A percentile compares a stretch with the other conserved stretches of the same genome.
Evolutionary conservation across 1,284 basidiomycete genomes (phyloP).

Genomic region (Schizophyllum amplum): DNA sequence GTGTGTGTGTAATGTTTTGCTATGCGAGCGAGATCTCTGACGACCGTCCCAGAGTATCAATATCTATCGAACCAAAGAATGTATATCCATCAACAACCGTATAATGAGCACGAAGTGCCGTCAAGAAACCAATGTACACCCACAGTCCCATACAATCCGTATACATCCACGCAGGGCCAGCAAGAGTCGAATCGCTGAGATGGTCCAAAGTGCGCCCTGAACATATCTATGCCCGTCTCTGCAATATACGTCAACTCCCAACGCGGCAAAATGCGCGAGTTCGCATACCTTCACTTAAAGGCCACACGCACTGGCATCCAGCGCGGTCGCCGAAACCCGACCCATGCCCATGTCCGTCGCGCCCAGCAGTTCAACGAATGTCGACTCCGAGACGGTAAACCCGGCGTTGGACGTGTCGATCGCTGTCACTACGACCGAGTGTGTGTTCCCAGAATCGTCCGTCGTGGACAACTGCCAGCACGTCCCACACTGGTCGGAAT

Average conservation of each 20-base stretch:
- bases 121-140: too few relatives aligned
- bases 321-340: constrained; percentile 22
- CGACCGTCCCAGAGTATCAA: too few relatives aligned
- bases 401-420: constrained; percentile 26
- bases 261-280: not conserved
- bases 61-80: too few relatives aligned
- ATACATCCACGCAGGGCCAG: too few relatives aligned
- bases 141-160: too few relatives aligned
- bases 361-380: constrained; percentile 30
- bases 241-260: not conserved
- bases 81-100: too few relatives aligned
- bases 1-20: not conserved
- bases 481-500: constrained; percentile 28
- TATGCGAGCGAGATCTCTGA: too few relatives aligned
- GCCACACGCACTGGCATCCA: constrained; percentile 15
- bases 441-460: constrained; percentile 14
- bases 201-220: too few relatives aligned
- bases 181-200: too few relatives aligned
- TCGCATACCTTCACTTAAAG: not conserved
- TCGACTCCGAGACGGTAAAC: constrained; percentile 26
- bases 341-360: constrained; percentile 26
- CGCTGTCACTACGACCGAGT: constrained; percentile 23
- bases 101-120: too few relatives aligned
- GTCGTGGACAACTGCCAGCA: constrained; percentile 29
- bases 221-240: not conserved